Conservation (phyloP, 805 yeast genomes). For the Spathaspora boniae region DNA sequence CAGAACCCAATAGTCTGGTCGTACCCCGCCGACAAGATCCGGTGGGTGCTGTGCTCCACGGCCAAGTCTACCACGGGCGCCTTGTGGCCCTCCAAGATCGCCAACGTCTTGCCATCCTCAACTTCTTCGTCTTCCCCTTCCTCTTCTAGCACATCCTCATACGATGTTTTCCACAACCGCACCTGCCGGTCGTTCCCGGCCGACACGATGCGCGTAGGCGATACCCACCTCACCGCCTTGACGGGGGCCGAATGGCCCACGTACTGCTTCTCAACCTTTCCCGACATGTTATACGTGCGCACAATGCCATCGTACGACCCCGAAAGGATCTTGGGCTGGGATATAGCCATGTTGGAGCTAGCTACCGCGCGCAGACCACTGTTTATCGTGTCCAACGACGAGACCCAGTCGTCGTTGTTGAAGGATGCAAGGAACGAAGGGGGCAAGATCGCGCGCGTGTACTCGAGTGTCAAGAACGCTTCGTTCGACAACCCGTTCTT, state of each 20-base stretch:
- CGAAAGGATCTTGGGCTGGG: constrained; percentile 60
- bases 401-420: constrained; percentile 94
- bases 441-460: constrained; percentile 88
- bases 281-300: constrained; percentile 80
- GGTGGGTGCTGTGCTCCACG: constrained; percentile 47
- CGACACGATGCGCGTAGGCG: constrained; percentile 70
- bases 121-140: constrained; percentile 34
- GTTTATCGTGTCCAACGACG: constrained; percentile 60
- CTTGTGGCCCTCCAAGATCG: constrained; percentile 85
- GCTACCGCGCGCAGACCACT: constrained; percentile 21
- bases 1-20: constrained; percentile 81
- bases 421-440: constrained; percentile 89
- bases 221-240: constrained; percentile 75
- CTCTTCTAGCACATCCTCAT: constrained; percentile 41
- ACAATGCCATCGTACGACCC: constrained; percentile 96
- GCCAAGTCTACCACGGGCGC: constrained; percentile 80
- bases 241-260: constrained; percentile 89
- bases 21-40: constrained; percentile 80
- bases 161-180: constrained; percentile 77
- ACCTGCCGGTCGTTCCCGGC: constrained; percentile 88
- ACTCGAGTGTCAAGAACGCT: constrained; percentile 74
- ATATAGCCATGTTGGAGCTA: constrained; percentile 21
- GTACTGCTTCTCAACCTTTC: constrained; percentile 74
- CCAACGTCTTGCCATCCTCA: constrained; percentile 72
- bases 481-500: constrained; percentile 80